Evolutionary conservation across 208 protist genomes (phyloP).

Genomic region (Trypanosoma platydactyli): DNA sequence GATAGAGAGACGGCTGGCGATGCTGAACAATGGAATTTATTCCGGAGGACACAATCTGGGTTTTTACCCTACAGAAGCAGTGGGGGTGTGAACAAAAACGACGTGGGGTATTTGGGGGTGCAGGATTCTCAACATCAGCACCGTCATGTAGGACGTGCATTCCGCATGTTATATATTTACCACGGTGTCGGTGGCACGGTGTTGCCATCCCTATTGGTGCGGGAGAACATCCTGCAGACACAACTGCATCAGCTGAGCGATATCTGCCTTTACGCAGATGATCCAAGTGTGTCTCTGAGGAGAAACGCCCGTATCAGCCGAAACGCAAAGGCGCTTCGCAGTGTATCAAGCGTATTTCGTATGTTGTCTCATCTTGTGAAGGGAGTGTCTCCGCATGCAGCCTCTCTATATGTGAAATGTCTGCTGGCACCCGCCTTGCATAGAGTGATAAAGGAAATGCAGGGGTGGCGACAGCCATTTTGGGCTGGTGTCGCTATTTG

Average conservation of each 20-base stretch:
- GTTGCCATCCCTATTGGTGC: slow-evolving; percentile 19
- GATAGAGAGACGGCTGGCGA: not conserved
- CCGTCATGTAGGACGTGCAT: not conserved
- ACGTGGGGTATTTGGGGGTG: not conserved
- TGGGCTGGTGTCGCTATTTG: slow-evolving; percentile 69
- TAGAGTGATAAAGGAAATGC: slow-evolving; percentile 29
- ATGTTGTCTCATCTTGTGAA: slow-evolving; percentile 27
- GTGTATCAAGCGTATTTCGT: slow-evolving; percentile 18
- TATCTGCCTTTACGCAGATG: slow-evolving; percentile 20
- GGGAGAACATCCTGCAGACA: slow-evolving; percentile 15
- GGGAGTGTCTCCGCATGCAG: slow-evolving; percentile 1
- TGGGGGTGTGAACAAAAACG: not conserved
- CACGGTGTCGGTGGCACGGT: not conserved
- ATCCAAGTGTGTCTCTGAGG: slow-evolving; percentile 10
- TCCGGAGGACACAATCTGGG: not conserved
- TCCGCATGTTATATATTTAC: not conserved
- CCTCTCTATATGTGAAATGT: slow-evolving; percentile 23
- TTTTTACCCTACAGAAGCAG: not conserved
- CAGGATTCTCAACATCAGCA: not conserved
- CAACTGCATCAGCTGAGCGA: slow-evolving; percentile 11
- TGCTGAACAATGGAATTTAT: not conserved
- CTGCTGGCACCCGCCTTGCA: slow-evolving; percentile 37
- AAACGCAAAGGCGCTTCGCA: not conserved
- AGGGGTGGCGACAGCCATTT: slow-evolving; percentile 40
- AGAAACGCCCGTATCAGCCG: slow-evolving; percentile 18